Conservation (phyloP, 495 filamentous ascomycete species). For the Podospora conica region DNA sequence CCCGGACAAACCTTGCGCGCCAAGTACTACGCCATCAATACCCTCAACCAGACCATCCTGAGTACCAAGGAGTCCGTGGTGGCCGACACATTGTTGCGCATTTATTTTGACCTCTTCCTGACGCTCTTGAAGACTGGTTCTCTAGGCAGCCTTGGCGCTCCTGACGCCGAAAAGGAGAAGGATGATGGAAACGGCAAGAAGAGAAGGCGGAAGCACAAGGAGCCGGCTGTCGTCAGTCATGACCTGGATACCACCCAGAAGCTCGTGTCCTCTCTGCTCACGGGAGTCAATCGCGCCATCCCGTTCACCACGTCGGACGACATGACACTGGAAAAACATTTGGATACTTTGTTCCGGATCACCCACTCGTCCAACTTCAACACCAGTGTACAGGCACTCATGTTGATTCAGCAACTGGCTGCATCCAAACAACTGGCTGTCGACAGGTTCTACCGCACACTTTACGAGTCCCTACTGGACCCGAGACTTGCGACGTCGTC, state of each 20-base stretch:
- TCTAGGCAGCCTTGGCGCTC: conserved; percentile 20
- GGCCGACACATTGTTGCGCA: conserved; percentile 73
- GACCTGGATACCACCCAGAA: conserved; percentile 67
- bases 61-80: conserved; percentile 74
- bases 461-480: conserved; percentile 93
- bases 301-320: conserved; percentile 82
- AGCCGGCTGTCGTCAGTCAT: conserved; percentile 27
- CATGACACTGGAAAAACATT: conserved; percentile 72
- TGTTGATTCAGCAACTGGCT: conserved; percentile 91
- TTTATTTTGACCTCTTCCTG: conserved; percentile 87
- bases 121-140: conserved; percentile 57
- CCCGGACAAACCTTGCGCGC: conserved; percentile 81
- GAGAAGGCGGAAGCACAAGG: conserved; percentile 9
- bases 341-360: conserved; percentile 89
- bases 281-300: conserved; percentile 91
- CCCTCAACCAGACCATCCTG: conserved; percentile 90
- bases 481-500: conserved; percentile 81
- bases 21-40: conserved; percentile 93
- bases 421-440: conserved; percentile 64
- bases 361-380: conserved; percentile 99
- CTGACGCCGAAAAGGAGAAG: conserved; percentile 17
- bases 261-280: conserved; percentile 80
- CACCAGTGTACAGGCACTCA: conserved; percentile 90
- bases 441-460: conserved; percentile 88
- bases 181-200: conserved; percentile 15